Conservation (phyloP, 352 stramenopile species). For the Phytopythium vexans region DNA sequence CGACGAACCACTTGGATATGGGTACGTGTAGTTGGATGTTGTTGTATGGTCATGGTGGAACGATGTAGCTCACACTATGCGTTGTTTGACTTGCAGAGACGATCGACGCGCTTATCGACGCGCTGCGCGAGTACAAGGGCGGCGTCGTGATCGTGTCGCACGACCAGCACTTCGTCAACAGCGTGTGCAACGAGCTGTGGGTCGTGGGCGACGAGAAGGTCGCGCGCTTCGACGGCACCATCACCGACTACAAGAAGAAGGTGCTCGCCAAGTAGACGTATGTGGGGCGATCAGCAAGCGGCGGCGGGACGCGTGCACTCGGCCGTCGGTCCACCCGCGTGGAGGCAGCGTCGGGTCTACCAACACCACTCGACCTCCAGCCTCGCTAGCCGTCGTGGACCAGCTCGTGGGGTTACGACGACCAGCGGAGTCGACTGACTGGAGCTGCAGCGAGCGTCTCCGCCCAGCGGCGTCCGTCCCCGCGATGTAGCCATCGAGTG, state of each 20-base stretch:
- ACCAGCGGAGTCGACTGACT: too few species aligned
- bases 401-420: too few species aligned
- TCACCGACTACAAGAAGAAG: conserved; percentile 80
- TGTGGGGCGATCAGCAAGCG: conserved; percentile 3
- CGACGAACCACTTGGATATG: conserved; percentile 96
- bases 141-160: conserved; percentile 97
- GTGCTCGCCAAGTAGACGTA: conserved; percentile 57
- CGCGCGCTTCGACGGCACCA: conserved; percentile 67
- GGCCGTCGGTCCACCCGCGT: too few species aligned
- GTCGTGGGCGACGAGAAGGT: conserved; percentile 81
- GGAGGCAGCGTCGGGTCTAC: too few species aligned
- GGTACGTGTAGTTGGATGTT: conserved; percentile 42
- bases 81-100: conserved; percentile 42
- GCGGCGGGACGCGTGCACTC: too few species aligned
- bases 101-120: conserved; percentile 93
- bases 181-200: conserved; percentile 94
- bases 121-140: conserved; percentile 94
- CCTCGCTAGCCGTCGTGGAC: too few species aligned
- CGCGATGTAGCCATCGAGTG: too few species aligned
- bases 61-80: background rate
- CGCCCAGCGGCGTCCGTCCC: too few species aligned
- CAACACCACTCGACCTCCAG: too few species aligned
- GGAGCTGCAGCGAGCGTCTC: too few species aligned
- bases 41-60: too few species aligned
- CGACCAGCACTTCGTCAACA: conserved; percentile 98